A percentile compares a stretch with the other conserved stretches of the same genome.
These are phyloP conservation scores for Colletotrichum sidae DNA, from an alignment of 2,329 filamentous ascomycete species.

Conservation along the genomic window DNA sequence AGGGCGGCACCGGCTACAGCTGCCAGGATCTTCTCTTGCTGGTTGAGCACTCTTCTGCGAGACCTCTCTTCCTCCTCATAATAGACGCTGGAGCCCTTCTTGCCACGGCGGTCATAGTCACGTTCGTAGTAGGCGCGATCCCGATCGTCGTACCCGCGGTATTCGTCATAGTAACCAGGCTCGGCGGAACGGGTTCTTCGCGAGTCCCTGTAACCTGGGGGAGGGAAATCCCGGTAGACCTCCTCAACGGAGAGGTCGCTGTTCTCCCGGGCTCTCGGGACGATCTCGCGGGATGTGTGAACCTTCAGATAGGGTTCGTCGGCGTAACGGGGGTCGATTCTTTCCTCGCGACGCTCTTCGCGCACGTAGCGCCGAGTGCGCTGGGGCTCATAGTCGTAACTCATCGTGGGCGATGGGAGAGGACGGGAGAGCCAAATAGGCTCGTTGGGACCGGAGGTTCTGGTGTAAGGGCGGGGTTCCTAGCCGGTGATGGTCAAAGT, in stretches of 20 bases:
- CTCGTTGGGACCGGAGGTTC: constrained; percentile 2
- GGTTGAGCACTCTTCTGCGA: constrained; percentile 63
- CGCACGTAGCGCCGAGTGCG: constrained; percentile 63
- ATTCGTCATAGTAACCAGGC: constrained; percentile 67
- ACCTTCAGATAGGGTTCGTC: constrained; percentile 63
- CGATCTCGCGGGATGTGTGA: constrained; percentile 62
- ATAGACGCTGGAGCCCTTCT: constrained; percentile 61
- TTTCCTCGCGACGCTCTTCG: constrained; percentile 64
- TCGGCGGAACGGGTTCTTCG: constrained; percentile 75
- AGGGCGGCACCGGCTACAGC: constrained; percentile 74
- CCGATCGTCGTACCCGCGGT: constrained; percentile 58
- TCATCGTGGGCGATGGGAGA: constrained; percentile 37
- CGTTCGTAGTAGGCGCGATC: constrained; percentile 59
- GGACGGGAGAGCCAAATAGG: constrained; percentile 1
- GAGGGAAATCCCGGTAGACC: constrained; percentile 85
- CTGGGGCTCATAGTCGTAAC: constrained; percentile 66
- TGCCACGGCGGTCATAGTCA: constrained; percentile 60
- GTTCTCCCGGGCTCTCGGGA: constrained; percentile 74
- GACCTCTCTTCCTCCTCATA: constrained; percentile 68
- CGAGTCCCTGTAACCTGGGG: constrained; percentile 68
- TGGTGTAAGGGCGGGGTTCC: constrained; percentile 19
- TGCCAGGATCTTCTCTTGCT: constrained; percentile 75
- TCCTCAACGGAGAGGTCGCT: constrained; percentile 84
- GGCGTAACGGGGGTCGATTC: constrained; percentile 62
- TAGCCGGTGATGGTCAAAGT: background rate